phyloP scores from a whole-genome alignment of 2,329 filamentous ascomycete species.

The Biscogniauxia sp. region DNA sequence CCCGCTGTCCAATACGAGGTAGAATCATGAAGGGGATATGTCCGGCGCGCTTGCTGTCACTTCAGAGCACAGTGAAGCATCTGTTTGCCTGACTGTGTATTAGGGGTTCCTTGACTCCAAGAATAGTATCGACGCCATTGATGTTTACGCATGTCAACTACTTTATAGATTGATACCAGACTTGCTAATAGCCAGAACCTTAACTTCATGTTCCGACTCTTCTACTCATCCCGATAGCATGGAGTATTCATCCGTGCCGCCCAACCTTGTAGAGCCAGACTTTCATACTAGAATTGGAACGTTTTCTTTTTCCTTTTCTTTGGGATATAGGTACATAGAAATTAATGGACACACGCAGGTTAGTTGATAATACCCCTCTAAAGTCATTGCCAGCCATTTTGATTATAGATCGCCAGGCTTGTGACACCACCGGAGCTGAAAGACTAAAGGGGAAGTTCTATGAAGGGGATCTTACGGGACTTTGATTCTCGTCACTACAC shows the following conservation, averaged over 20 bases:
- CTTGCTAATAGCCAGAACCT: not conserved
- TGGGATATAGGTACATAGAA: too few species aligned
- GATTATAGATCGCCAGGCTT: not conserved
- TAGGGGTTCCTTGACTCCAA: not conserved
- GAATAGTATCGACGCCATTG: not conserved
- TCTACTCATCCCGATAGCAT: not conserved
- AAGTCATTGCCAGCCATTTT: too few species aligned
- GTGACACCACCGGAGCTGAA: not conserved
- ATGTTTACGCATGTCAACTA: not conserved
- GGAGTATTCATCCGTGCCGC: too few species aligned
- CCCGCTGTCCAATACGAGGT: not conserved
- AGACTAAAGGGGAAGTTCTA: too few species aligned
- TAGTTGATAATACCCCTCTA: too few species aligned
- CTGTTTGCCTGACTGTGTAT: not conserved
- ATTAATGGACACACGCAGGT: too few species aligned
- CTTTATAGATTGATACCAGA: not conserved
- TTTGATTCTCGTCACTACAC: too few species aligned
- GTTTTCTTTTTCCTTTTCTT: too few species aligned
- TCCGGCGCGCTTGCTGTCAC: not conserved
- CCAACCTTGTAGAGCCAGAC: not conserved
- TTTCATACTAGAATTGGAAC: not conserved
- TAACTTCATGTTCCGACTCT: not conserved
- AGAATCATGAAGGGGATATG: not conserved
- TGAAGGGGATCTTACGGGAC: too few species aligned
- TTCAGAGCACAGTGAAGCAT: not conserved